Evolutionary conservation across 805 yeast species (phyloP).

Genomic region (Metschnikowia cubensis): DNA sequence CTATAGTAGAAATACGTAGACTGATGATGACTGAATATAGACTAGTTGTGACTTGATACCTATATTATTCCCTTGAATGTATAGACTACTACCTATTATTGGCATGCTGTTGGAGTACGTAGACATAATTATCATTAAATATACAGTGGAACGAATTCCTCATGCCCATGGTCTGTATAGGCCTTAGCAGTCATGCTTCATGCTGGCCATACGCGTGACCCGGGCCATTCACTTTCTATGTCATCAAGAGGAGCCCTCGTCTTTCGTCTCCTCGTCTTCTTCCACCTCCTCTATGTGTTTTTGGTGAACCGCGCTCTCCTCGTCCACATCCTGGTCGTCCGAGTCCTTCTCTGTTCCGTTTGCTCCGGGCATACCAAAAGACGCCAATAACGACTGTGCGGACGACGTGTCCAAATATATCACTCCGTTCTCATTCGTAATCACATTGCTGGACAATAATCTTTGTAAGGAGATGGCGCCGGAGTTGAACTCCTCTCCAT

Average conservation of each 20-base stretch:
- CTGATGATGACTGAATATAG: no score
- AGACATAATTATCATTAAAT: slow-evolving; percentile 17
- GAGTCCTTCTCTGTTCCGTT: slow-evolving; percentile 18
- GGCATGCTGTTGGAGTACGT: neutral
- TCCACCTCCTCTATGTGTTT: slow-evolving; percentile 34
- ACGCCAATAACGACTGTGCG: slow-evolving; percentile 59
- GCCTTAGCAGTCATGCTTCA: neutral
- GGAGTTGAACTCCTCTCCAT: slow-evolving; percentile 21
- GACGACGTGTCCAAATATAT: slow-evolving; percentile 61
- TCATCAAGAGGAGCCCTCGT: slow-evolving; percentile 2
- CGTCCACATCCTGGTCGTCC: slow-evolving; percentile 26
- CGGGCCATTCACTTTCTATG: slow-evolving; percentile 5
- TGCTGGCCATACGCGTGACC: neutral
- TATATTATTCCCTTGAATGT: no score
- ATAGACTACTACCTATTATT: no score
- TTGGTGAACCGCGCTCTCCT: slow-evolving; percentile 24
- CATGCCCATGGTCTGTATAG: neutral
- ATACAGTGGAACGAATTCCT: slow-evolving; percentile 7
- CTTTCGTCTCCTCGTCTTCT: slow-evolving; percentile 20
- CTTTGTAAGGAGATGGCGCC: slow-evolving; percentile 44
- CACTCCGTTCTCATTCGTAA: slow-evolving; percentile 59
- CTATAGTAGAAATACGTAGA: no score
- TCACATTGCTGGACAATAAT: slow-evolving; percentile 44
- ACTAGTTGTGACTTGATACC: no score
- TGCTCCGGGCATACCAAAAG: slow-evolving; percentile 38